phyloP scores from a whole-genome alignment of 106 monocot species.

The Amphibolis antarctica region DNA sequence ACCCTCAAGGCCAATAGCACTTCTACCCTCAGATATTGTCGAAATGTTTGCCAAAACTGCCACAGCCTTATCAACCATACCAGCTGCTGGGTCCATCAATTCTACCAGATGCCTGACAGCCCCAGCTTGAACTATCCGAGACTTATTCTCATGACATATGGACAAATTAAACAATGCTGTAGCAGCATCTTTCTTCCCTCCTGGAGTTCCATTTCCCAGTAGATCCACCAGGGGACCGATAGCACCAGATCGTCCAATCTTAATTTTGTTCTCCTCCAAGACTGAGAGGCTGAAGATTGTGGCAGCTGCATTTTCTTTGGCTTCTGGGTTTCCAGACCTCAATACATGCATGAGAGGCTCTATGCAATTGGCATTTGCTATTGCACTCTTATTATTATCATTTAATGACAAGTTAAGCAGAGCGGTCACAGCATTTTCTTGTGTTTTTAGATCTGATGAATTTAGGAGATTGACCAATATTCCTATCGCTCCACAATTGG shows the following conservation, averaged over 20 bases:
- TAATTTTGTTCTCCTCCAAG: constrained; percentile 76
- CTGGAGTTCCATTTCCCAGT: constrained; percentile 58
- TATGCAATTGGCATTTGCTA: constrained; percentile 65
- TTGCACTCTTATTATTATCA: constrained; percentile 74
- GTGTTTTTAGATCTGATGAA: constrained; percentile 44
- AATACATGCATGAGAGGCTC: constrained; percentile 77
- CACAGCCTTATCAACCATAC: constrained; percentile 95
- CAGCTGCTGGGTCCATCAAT: constrained; percentile 85
- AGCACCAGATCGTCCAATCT: constrained; percentile 78
- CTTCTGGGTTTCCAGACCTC: constrained; percentile 60
- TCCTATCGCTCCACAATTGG: constrained; percentile 60
- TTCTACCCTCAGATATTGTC: constrained; percentile 64
- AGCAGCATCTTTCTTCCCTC: constrained; percentile 85
- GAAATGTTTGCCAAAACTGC: constrained; percentile 78
- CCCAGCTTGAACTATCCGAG: constrained; percentile 72
- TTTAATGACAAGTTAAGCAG: constrained; percentile 75
- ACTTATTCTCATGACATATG: constrained; percentile 74
- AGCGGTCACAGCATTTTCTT: constrained; percentile 84
- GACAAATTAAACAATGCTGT: constrained; percentile 88
- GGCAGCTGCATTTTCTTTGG: constrained; percentile 78
- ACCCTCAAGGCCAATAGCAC: constrained; percentile 51
- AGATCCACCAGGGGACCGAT: constrained; percentile 62
- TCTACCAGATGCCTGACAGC: constrained; percentile 75
- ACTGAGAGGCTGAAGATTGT: constrained; percentile 71
- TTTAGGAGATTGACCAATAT: constrained; percentile 50